A percentile compares a stretch with the other conserved stretches of the same genome.
Conservation (phyloP, 1,284 basidiomycete genomes). For the Tilletia indica region DNA sequence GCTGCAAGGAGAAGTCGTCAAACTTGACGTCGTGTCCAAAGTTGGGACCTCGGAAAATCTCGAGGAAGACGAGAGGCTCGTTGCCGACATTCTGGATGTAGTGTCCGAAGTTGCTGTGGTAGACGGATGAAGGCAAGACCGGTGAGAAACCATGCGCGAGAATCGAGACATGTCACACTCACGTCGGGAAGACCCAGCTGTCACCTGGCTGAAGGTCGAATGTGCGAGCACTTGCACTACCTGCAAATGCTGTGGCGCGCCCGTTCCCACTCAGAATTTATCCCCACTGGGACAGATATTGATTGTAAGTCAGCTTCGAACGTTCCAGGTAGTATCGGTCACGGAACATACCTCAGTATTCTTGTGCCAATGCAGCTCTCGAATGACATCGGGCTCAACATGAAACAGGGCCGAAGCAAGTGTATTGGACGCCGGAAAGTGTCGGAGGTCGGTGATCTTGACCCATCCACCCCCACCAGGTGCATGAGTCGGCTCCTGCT, state of each 20-base stretch:
- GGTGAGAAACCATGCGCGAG: no score
- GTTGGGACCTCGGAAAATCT: constrained; percentile 64
- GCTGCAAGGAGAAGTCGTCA: constrained; percentile 27
- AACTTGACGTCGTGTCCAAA: constrained; percentile 21
- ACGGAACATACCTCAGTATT: constrained; percentile 51
- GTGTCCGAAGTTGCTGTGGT: constrained; percentile 59
- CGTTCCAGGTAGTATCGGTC: no score
- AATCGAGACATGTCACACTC: constrained; percentile 58
- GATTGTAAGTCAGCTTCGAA: not conserved
- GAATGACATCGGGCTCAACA: constrained; percentile 68
- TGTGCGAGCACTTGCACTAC: constrained; percentile 63
- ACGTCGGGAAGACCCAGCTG: constrained; percentile 20
- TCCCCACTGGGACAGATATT: constrained; percentile 19
- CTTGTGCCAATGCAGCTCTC: constrained; percentile 69
- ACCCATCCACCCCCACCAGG: constrained; percentile 25
- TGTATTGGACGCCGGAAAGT: constrained; percentile 60
- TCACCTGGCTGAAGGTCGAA: constrained; percentile 62
- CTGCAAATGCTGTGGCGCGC: constrained; percentile 27
- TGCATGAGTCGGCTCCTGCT: constrained; percentile 70
- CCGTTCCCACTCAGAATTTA: constrained; percentile 28
- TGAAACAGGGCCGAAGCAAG: constrained; percentile 69
- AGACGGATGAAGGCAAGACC: not conserved
- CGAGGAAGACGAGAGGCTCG: constrained; percentile 65
- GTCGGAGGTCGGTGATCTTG: constrained; percentile 24
- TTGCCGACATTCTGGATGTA: constrained; percentile 72